Base-by-base conservation (phyloP, 768 basidiomycete species). In the Mycena polygramma region DNA sequence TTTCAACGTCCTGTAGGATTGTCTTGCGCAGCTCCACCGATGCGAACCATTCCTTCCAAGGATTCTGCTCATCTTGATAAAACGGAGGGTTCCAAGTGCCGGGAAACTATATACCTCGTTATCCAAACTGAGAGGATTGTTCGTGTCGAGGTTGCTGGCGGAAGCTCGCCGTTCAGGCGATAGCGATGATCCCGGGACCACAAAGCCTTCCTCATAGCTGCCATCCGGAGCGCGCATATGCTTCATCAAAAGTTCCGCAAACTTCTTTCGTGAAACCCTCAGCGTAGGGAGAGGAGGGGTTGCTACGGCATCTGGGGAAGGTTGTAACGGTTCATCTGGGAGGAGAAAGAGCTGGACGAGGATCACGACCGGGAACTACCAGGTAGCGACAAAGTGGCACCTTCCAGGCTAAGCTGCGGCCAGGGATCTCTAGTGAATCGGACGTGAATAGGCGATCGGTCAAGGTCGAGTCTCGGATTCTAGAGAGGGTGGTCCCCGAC, bases 1-100 rank as follows among this genome's bases (percentile, higher is more conserved):
- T 87, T 75, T 98, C 95, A 0, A 99, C 98, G 77, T 99, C 98
- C 80, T 98, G 95, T 46, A 90, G 82, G 57, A 99, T 98, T 15
- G 90, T 94, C 78, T 92, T 96, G 43, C 96, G 87, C 46, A 98
- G 83, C 68, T 99, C 98, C 20, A 96, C 86, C 48, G 95, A 89
- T 36, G 90, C 85, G 79, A 98, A 99, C 95, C 96, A 99, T 55
- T 90, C 89, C 74, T 90, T 93, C 98, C 98, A 99, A 13, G 97
- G 97, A 80, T 97, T 98, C 91, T 97, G 69, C 4, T 41, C 71
- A 57, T 10, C 66, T 64, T 30, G 46, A 48, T 14, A 60, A 53
- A 36, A 54, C 7, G 63, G 19, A 69, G 15, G 59, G 63, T 43
- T 63, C 13, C 46, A 59, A 17, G 22, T 9, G 8, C 15, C 22